Conservation (phyloP, 73 alveolate genomes). For the Symbiodinium pilosum region DNA sequence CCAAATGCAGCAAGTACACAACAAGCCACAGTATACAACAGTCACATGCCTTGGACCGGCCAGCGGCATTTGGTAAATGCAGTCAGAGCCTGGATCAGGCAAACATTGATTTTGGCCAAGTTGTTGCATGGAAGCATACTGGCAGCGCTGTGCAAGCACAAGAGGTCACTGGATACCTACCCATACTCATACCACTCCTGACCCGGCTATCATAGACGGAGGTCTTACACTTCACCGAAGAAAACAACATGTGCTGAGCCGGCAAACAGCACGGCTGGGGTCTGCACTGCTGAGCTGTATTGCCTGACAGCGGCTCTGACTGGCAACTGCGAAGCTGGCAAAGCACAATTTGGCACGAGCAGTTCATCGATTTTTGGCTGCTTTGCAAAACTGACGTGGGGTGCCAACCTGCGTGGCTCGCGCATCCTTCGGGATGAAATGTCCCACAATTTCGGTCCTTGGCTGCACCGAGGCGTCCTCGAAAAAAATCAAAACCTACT, state of each 20-base stretch:
- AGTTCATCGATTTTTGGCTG: too few species aligned
- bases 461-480: not conserved
- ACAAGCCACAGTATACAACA: too few species aligned
- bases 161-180: too few species aligned
- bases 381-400: not conserved
- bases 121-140: not conserved
- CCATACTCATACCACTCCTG: too few species aligned
- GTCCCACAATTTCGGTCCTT: constrained; percentile 78
- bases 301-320: too few species aligned
- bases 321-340: too few species aligned
- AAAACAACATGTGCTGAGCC: not conserved
- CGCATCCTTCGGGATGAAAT: constrained; percentile 34
- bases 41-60: constrained; percentile 77
- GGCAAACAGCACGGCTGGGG: not conserved
- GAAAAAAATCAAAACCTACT: too few species aligned
- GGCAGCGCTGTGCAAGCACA: not conserved
- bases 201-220: too few species aligned
- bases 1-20: too few species aligned
- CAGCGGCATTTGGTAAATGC: constrained; percentile 87
- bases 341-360: too few species aligned
- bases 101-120: not conserved
- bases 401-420: constrained; percentile 61
- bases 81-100: constrained; percentile 20
- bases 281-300: not conserved
- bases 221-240: too few species aligned